A percentile compares a stretch with the other conserved stretches of the same genome.
These are phyloP conservation scores for Xerophyta viscosa DNA, from an alignment of 106 monocot genomes.

Conservation along the genomic window DNA sequence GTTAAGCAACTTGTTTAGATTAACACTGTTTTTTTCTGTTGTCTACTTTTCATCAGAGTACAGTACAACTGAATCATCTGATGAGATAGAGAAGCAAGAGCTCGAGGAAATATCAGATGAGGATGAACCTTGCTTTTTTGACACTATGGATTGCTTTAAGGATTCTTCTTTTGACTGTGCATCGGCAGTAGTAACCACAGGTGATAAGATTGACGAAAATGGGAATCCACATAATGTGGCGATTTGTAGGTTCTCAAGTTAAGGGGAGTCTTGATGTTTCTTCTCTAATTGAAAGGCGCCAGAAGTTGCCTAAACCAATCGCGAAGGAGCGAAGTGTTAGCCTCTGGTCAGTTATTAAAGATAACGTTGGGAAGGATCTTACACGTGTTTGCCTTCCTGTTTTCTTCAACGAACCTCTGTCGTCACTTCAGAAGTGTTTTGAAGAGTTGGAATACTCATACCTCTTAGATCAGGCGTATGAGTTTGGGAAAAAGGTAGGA, in stretches of 20 bases:
- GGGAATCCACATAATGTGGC: constrained; percentile 1
- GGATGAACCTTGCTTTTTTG: constrained; percentile 66
- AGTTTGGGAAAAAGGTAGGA: constrained; percentile 69
- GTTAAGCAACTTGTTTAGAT: no score
- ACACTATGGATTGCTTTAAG: constrained; percentile 52
- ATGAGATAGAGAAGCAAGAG: constrained; percentile 88
- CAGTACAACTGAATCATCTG: constrained; percentile 93
- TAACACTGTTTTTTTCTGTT: background rate
- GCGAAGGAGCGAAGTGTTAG: constrained; percentile 87
- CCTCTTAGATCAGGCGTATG: constrained; percentile 80
- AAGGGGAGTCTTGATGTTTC: constrained; percentile 8
- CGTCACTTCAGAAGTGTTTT: constrained; percentile 84
- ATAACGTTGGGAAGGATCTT: constrained; percentile 94
- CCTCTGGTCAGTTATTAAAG: constrained; percentile 94
- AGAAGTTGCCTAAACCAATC: constrained; percentile 59
- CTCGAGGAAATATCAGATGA: constrained; percentile 63
- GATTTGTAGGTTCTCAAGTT: constrained; percentile 3
- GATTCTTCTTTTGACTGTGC: constrained; percentile 17
- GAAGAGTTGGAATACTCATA: constrained; percentile 86
- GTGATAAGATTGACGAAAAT: background rate
- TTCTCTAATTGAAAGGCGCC: constrained; percentile 36
- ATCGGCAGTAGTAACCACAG: background rate
- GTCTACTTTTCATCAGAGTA: constrained; percentile 48
- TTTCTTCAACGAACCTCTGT: constrained; percentile 78
- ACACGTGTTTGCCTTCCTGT: constrained; percentile 93